Conservation (phyloP, 1,139 yeast species). For the Meyerozyma smithsonii region DNA sequence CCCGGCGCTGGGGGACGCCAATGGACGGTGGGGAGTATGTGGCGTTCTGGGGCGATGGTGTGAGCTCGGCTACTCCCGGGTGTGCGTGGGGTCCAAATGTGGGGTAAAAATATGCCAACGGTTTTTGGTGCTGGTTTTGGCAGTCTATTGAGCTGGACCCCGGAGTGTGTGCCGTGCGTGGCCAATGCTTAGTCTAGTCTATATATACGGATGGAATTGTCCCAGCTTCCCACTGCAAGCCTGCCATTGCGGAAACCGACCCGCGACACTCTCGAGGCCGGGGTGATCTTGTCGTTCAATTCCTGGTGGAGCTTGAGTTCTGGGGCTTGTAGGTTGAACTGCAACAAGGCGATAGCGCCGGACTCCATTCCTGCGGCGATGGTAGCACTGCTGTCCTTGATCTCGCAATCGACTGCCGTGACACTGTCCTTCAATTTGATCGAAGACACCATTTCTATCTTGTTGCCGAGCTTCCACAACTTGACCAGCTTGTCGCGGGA, state of each 20-base stretch:
- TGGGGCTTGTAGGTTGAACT: slow-evolving; percentile 24
- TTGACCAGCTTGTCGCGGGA: slow-evolving; percentile 83
- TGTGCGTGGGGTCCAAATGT: neutral
- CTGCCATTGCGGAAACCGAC: slow-evolving; percentile 31
- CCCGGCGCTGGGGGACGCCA: no score
- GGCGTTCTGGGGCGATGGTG: neutral
- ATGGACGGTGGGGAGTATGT: no score
- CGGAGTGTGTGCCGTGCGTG: no score
- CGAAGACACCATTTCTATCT: slow-evolving; percentile 23
- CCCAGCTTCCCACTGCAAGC: slow-evolving; percentile 68
- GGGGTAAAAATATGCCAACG: neutral
- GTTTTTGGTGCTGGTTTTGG: no score
- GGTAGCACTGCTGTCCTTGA: slow-evolving; percentile 21
- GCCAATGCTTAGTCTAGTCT: neutral
- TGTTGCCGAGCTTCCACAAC: slow-evolving; percentile 50
- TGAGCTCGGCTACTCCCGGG: no score
- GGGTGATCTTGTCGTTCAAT: slow-evolving; percentile 40
- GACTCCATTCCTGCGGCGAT: slow-evolving; percentile 72
- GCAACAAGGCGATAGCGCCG: slow-evolving; percentile 33
- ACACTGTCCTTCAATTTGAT: slow-evolving; percentile 52
- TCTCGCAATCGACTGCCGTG: slow-evolving; percentile 63
- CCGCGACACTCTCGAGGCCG: slow-evolving; percentile 58
- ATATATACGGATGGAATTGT: slow-evolving; percentile 61
- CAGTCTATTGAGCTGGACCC: no score
- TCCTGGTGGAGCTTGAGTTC: slow-evolving; percentile 22